phyloP scores from a whole-genome alignment of 352 stramenopile species.

The Phytophthora ohioensis region DNA sequence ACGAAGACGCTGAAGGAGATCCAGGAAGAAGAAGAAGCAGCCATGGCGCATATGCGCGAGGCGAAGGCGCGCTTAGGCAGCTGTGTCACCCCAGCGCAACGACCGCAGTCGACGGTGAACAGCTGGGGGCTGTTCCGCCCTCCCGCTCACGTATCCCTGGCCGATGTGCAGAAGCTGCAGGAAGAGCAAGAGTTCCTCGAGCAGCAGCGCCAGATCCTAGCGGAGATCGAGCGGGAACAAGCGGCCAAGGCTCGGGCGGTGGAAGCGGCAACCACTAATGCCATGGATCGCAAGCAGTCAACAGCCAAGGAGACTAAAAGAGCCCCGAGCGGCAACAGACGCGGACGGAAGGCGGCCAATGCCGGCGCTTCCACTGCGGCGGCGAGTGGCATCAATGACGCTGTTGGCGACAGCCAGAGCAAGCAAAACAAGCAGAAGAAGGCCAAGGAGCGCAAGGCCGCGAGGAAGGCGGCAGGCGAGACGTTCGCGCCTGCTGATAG shows the following conservation, averaged over 20 bases:
- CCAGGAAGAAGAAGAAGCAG: conserved; percentile 67
- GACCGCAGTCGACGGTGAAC: conserved; percentile 63
- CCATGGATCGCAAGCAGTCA: not conserved
- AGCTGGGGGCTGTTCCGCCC: conserved; percentile 69
- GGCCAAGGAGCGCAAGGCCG: conserved; percentile 43
- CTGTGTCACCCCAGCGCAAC: conserved; percentile 30
- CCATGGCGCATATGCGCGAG: conserved; percentile 45
- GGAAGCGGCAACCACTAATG: conserved; percentile 6
- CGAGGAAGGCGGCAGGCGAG: conserved; percentile 39
- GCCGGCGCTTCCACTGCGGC: not conserved
- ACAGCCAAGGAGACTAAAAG: conserved; percentile 26
- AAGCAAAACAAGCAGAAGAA: conserved; percentile 49
- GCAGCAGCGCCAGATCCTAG: conserved; percentile 73
- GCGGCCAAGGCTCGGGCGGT: conserved; percentile 27
- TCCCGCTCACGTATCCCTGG: conserved; percentile 60
- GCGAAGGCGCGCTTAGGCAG: conserved; percentile 55
- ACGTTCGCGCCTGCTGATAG: conserved; percentile 18
- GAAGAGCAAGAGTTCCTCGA: conserved; percentile 71
- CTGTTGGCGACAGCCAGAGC: conserved; percentile 19
- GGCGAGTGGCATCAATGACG: not conserved
- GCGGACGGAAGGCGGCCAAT: conserved; percentile 29
- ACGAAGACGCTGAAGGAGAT: conserved; percentile 72
- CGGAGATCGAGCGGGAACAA: conserved; percentile 60
- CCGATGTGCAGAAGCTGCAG: conserved; percentile 70
- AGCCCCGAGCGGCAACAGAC: conserved; percentile 7